phyloP scores from a whole-genome alignment of 768 basidiomycete species.

The Punctularia strigosozonata region DNA sequence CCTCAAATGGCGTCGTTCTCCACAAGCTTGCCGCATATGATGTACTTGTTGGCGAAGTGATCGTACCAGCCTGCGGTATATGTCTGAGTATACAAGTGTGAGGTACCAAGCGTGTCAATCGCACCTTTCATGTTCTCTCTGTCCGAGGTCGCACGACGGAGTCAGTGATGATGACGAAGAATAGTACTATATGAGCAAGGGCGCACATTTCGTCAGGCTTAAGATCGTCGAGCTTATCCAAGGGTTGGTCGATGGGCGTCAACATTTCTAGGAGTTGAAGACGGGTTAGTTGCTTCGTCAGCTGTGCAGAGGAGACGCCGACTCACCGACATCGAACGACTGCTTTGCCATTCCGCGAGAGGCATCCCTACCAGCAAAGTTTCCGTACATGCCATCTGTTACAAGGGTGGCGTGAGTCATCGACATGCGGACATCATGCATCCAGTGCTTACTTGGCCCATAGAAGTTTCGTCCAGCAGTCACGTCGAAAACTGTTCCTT shows the following conservation, averaged over 20 bases:
- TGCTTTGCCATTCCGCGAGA: conserved; percentile 97
- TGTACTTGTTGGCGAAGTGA: conserved; percentile 89
- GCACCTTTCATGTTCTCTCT: conserved; percentile 77
- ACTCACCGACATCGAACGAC: conserved; percentile 81
- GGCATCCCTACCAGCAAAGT: conserved; percentile 95
- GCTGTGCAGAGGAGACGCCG: not conserved
- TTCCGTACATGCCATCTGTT: conserved; percentile 90
- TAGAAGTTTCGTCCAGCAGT: conserved; percentile 85
- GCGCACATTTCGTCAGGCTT: conserved; percentile 74
- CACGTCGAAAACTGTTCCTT: conserved; percentile 87
- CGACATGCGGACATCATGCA: not conserved
- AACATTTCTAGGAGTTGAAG: conserved; percentile 59
- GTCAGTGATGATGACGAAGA: not conserved
- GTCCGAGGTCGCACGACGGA: conserved; percentile 5
- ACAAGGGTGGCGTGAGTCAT: conserved; percentile 1
- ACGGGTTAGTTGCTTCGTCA: not conserved
- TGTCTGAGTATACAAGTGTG: conserved; percentile 5
- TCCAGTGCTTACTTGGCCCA: conserved; percentile 64
- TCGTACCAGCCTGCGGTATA: conserved; percentile 70
- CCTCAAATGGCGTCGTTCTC: conserved; percentile 51
- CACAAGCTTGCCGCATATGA: conserved; percentile 79
- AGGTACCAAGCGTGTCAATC: not conserved
- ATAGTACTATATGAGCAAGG: not conserved
- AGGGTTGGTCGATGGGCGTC: conserved; percentile 72
- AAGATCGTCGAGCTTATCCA: conserved; percentile 78